Conservation (phyloP, 1,284 basidiomycete species). For the Leccinum pseudoinsigne region DNA sequence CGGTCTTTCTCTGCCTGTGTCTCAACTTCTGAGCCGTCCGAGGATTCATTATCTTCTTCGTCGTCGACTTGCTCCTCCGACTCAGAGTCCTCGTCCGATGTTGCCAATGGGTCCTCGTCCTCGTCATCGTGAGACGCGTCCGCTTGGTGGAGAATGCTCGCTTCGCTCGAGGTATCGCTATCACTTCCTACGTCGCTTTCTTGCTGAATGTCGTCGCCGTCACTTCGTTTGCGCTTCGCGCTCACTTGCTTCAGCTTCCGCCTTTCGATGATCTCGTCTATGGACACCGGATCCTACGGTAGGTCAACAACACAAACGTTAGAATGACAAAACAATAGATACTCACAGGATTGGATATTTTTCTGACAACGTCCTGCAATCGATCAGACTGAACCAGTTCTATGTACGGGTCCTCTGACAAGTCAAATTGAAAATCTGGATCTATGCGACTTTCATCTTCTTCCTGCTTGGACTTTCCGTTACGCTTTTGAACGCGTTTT, state of each 20-base stretch:
- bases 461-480: conserved; percentile 20
- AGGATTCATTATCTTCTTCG: conserved; percentile 36
- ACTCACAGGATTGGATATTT: conserved; percentile 65
- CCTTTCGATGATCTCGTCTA: conserved; percentile 89
- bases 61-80: conserved; percentile 20
- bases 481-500: conserved; percentile 30
- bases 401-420: conserved; percentile 67
- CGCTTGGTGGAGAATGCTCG: conserved; percentile 38
- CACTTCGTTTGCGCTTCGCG: conserved; percentile 60
- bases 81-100: conserved; percentile 37
- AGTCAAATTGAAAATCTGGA: conserved; percentile 82
- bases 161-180: conserved; percentile 34
- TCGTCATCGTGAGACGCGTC: conserved; percentile 31
- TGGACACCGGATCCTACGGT: conserved; percentile 74
- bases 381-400: conserved; percentile 47
- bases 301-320: conserved; percentile 10
- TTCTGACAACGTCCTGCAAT: conserved; percentile 57
- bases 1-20: conserved; percentile 47
- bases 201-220: conserved; percentile 38
- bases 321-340: not conserved
- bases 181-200: conserved; percentile 39
- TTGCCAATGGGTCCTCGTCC: conserved; percentile 44
- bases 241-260: conserved; percentile 47
- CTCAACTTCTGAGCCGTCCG: conserved; percentile 40
- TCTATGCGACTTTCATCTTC: conserved; percentile 69